Base-by-base conservation (phyloP, 1,139 yeast species). In the Suhomyces yuchorum region DNA sequence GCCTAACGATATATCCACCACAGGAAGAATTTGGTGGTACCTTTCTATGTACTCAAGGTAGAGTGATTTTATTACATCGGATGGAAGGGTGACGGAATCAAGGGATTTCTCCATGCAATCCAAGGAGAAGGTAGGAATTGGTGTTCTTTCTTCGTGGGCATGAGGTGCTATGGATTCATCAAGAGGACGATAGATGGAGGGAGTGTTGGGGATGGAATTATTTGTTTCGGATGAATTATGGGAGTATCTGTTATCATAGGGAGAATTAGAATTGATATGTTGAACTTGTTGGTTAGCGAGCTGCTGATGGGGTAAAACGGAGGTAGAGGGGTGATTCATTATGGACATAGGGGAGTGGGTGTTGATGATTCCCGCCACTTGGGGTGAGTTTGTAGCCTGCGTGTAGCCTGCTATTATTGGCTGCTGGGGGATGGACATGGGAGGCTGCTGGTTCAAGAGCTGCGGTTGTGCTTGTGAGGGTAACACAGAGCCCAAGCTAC, bases 21-120 rank as follows among this genome's bases (percentile, higher is more conserved):
- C 88, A 0, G 98, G 98, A 42, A 93, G 63, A 45, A 88, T 84
- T 0, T 89, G 87, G 62, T 93, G 97, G 59, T 92, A 93, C 52
- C 81, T 75, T 20, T 73, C 68, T 3, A 85, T 86, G 61, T 84
- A 93, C 60, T 90, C 97, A 35, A 73, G 56, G 61, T 77, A 93
- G 17, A 92, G 71, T n/a, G 75, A 75, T 40, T 73, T 73, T 43
- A 93, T 90, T 37, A 82, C 82, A 2, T 75, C 80, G 0, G 89
- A 71, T 0, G 80, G 65, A 42, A 92, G 68, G 2, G 82, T 71
- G 2, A 91, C 78, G 6, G 81, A 80, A 37, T 89, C 96, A 41
- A 90, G 67, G 3, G 84, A 68, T 61, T 90, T 89, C 14, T 87
- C 84, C 24, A 79, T 69, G 60, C 96, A 87, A 8, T 50, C 54